Base-by-base conservation (phyloP, 2,329 filamentous ascomycete species). In the Xylariaceae sp. region DNA sequence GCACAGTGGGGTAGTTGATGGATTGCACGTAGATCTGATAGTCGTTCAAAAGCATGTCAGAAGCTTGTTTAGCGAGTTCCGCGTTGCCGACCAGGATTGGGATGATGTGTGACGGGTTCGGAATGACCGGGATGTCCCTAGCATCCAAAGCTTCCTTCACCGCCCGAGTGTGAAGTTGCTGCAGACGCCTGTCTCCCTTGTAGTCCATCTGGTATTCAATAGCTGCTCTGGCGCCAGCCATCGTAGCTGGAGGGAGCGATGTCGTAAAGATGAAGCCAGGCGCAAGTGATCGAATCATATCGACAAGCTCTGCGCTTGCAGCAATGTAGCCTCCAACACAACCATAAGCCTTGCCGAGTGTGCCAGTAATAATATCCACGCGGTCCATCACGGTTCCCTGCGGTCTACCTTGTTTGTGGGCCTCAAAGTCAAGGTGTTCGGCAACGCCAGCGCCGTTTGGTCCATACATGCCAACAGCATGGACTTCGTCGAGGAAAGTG, bases 241-340 rank as follows among this genome's bases (percentile, higher is more conserved):
- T 98, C 52, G 90, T 94, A 12, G 93, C 90, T 0, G 93, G 93
- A 4, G 93, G 93, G 11, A 98, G 82, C 8, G 91, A 95, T 5
- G 93, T 98, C 37, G 93, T 98, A 74, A 98, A 98, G 67, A 98
- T 98, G 73, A 98, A 98, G 22, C 93, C 93, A 4, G 93, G 91
- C 2, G 93, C 93, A 33, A 97, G 82, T 7, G 93, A 97, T 42
- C 93, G 88, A 59, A 98, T 87, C 50, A 88, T 86, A 67, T 98
- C 93, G 25, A 98, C 86, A 58, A 98, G 77, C 63, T 86, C 86
- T 42, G 82, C 71, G 49, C 86, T 95, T 42, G 88, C 93, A 27
- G 93, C 93, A 63, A 98, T 97, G 71, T 98, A 98, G 48, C 93
- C 93, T 58, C 93, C 93, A 33, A 98, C 93, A 60, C 91, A 96